Evolutionary conservation across 2,329 filamentous ascomycete species (phyloP).

Genomic region (Pseudopithomyces chartarum): DNA sequence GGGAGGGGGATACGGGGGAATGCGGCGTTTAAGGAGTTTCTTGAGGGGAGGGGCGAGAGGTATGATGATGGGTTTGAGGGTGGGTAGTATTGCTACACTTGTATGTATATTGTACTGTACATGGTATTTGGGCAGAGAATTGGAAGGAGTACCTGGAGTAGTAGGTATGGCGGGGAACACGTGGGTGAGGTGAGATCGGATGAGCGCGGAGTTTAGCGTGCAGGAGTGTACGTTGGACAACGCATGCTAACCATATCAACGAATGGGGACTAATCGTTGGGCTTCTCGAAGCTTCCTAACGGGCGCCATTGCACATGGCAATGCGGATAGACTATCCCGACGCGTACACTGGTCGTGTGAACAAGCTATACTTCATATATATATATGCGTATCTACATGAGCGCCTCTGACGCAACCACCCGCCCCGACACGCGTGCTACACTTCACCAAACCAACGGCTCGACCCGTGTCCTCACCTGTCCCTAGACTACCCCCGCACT

Average conservation of each 20-base stretch:
- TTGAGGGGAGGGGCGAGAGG: conserved; percentile 29
- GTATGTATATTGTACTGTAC: too few relatives aligned
- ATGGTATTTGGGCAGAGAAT: neutral
- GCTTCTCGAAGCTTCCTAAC: neutral
- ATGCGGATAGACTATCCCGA: too few relatives aligned
- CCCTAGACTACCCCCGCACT: neutral
- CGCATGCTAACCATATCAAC: neutral
- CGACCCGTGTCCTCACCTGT: neutral
- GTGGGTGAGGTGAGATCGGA: conserved; percentile 2
- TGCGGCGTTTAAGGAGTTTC: conserved; percentile 34
- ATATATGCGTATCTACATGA: neutral
- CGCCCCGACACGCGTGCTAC: neutral
- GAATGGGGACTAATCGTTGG: neutral
- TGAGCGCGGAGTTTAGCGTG: conserved; percentile 1
- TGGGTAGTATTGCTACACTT: too few relatives aligned
- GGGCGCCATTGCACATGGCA: neutral
- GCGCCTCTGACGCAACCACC: neutral
- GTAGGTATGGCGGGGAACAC: neutral
- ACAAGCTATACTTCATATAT: too few relatives aligned
- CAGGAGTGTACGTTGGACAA: neutral
- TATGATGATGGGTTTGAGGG: conserved; percentile 5
- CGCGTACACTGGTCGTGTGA: too few relatives aligned
- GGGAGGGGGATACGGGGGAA: conserved; percentile 37
- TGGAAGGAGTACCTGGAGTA: neutral
- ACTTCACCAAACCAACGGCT: neutral